A percentile compares a stretch with the other conserved stretches of the same genome.
Evolutionary conservation across 1,284 basidiomycete species (phyloP).

Genomic region (Phenoliferia sp.): DNA sequence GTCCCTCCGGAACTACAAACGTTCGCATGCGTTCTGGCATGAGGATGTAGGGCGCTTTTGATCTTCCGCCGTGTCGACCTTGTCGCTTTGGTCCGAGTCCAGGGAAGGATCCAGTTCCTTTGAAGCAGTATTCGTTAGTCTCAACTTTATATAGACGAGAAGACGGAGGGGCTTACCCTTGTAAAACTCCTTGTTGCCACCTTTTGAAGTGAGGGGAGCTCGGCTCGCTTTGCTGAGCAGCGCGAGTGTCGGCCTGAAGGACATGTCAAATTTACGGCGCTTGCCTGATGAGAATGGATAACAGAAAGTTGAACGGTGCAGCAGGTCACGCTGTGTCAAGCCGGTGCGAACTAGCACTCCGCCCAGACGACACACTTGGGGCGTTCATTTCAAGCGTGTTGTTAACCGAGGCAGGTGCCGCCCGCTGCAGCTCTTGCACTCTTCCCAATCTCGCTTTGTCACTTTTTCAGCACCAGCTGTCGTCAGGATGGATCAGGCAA

Average conservation of each 20-base stretch:
- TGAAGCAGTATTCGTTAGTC: background rate
- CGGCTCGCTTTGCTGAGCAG: conserved; percentile 72
- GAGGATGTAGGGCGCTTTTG: conserved; percentile 36
- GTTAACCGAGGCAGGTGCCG: no score
- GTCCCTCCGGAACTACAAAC: conserved; percentile 34
- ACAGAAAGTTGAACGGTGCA: no score
- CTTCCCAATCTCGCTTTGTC: no score
- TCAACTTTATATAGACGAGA: background rate
- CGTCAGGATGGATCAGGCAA: background rate
- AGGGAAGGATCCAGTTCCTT: conserved; percentile 36
- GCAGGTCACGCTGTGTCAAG: no score
- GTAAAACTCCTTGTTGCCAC: conserved; percentile 88
- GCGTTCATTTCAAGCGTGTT: no score
- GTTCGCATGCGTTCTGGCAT: conserved; percentile 36
- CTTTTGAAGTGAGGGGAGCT: conserved; percentile 70
- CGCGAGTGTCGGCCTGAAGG: conserved; percentile 54
- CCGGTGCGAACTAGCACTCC: no score
- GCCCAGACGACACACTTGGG: no score
- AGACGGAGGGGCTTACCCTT: conserved; percentile 56
- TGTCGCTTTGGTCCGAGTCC: conserved; percentile 35
- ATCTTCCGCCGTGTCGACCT: conserved; percentile 26
- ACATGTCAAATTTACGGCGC: no score
- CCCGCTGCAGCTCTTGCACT: no score
- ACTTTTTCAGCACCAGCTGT: no score
- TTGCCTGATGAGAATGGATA: no score